Conservation (phyloP, 345 rosid species). For the Barbarea vulgaris region DNA sequence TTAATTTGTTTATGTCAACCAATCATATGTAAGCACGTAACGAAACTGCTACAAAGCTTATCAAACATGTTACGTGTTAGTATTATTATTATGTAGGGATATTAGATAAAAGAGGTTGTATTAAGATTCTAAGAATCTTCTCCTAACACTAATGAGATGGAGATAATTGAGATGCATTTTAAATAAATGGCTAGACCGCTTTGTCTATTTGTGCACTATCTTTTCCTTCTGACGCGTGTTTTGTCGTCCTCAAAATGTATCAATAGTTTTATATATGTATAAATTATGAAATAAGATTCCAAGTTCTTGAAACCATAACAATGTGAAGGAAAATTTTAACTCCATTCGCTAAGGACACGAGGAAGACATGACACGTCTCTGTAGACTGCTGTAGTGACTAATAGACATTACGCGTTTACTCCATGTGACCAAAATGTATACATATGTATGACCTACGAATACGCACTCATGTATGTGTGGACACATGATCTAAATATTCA, state of each 20-base stretch:
- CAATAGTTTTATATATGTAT: neutral
- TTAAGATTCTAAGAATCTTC: conserved; percentile 43
- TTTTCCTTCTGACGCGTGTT: conserved; percentile 1
- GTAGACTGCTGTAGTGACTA: conserved; percentile 24
- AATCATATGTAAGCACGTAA: conserved; percentile 37
- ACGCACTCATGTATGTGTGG: conserved; percentile 34
- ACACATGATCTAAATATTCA: neutral
- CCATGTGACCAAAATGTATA: conserved; percentile 36
- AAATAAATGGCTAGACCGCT: neutral
- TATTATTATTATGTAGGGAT: conserved; percentile 31
- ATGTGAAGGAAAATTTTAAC: conserved; percentile 26
- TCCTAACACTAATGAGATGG: conserved; percentile 34
- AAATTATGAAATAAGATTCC: neutral
- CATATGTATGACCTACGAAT: conserved; percentile 8
- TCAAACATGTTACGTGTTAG: conserved; percentile 28
- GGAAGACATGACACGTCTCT: conserved; percentile 34
- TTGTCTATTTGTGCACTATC: conserved; percentile 6
- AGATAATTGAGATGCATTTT: conserved; percentile 29
- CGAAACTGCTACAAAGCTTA: conserved; percentile 24
- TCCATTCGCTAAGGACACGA: conserved; percentile 20
- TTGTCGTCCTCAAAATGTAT: neutral
- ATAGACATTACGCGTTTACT: conserved; percentile 36
- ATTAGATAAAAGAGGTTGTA: conserved; percentile 26
- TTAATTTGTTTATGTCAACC: conserved; percentile 27
- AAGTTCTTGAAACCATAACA: conserved; percentile 31